A percentile compares a stretch with the other conserved stretches of the same genome.
Conservation (phyloP, 116 monocot genomes). For the Posidonia oceanica region DNA sequence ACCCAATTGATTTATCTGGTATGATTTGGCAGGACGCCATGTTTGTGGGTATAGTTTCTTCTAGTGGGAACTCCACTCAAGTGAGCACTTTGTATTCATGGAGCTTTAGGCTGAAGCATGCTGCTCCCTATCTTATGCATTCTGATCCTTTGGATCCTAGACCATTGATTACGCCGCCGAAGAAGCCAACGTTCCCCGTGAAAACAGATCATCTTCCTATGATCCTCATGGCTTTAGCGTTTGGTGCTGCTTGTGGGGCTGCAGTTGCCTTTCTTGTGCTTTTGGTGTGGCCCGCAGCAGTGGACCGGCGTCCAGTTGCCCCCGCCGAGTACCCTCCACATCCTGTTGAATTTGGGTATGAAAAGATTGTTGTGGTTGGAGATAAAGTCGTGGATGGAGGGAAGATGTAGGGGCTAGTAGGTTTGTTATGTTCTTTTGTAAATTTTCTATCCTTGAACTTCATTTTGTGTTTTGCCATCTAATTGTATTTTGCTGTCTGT, state of each 20-base stretch:
- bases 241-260: constrained; percentile 59
- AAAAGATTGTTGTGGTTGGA: constrained; percentile 25
- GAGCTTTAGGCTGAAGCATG: constrained; percentile 46
- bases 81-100: constrained; percentile 39
- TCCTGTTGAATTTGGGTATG: constrained; percentile 23
- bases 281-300: constrained; percentile 24
- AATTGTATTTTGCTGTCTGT: neutral
- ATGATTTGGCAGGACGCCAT: constrained; percentile 38
- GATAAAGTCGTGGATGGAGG: neutral
- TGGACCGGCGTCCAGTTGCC: constrained; percentile 29
- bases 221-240: constrained; percentile 24
- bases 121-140: constrained; percentile 50
- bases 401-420: neutral
- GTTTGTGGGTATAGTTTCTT: constrained; percentile 47
- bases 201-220: constrained; percentile 16
- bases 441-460: neutral
- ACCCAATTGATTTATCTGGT: constrained; percentile 42
- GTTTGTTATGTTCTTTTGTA: neutral
- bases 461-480: neutral
- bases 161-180: constrained; percentile 4
- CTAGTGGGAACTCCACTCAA: constrained; percentile 15
- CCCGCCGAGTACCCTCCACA: constrained; percentile 27
- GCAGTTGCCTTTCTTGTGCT: constrained; percentile 34
- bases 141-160: constrained; percentile 72
- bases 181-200: constrained; percentile 3